These are phyloP conservation scores for Epipyxis sp. DNA, from an alignment of 108 stramenopile species.

Conservation along the genomic window DNA sequence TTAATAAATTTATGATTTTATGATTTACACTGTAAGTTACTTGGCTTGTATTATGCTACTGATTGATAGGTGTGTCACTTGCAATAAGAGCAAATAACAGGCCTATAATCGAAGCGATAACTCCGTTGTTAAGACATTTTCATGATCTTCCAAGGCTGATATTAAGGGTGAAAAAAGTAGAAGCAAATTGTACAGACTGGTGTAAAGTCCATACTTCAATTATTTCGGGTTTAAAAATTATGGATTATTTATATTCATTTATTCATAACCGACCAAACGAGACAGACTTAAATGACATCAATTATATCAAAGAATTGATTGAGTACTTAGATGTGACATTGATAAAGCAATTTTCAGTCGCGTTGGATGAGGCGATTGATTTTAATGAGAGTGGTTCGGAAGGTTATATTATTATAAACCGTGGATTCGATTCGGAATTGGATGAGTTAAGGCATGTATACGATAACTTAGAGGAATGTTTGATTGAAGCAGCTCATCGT, in stretches of 20 bases:
- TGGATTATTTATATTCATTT: no score
- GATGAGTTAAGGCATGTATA: constrained; percentile 11
- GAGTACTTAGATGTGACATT: constrained; percentile 56
- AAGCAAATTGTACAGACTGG: constrained; percentile 64
- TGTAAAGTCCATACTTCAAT: constrained; percentile 47
- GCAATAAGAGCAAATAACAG: constrained; percentile 54
- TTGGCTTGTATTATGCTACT: not conserved
- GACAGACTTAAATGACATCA: no score
- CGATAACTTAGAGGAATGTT: not conserved
- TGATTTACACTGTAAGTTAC: constrained; percentile 42
- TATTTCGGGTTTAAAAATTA: constrained; percentile 62
- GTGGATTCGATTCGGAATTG: not conserved
- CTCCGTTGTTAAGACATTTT: constrained; percentile 59
- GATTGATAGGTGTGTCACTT: constrained; percentile 1
- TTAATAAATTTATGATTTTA: constrained; percentile 77
- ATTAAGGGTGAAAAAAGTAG: constrained; percentile 69
- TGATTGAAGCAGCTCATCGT: not conserved
- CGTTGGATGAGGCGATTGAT: constrained; percentile 65
- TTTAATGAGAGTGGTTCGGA: constrained; percentile 61
- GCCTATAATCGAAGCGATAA: constrained; percentile 50
- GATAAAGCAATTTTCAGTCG: constrained; percentile 57
- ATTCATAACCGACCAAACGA: no score
- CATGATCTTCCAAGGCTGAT: constrained; percentile 73
- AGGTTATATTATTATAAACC: constrained; percentile 63
- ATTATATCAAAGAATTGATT: no score